Percentiles rank a stretch among this genome's conserved stretches.
Evolutionary conservation across 352 stramenopile species (phyloP).

Genomic region (Peronospora tabacina): DNA sequence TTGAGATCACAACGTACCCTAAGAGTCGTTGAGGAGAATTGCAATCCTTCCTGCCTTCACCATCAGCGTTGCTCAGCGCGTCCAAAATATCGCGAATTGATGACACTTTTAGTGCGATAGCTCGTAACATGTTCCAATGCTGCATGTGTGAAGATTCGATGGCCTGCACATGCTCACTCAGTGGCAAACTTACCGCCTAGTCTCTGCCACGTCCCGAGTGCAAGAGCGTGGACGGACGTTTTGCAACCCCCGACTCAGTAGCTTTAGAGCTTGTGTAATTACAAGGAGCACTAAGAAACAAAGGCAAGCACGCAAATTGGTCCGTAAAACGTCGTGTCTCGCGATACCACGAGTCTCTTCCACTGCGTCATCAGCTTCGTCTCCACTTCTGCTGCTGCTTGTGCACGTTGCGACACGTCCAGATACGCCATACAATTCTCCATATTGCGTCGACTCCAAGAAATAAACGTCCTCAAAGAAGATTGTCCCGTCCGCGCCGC

Average conservation of each 20-base stretch:
- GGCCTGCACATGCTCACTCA: conserved; percentile 26
- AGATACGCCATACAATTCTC: not conserved
- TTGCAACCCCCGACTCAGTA: conserved; percentile 10
- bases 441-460: conserved; percentile 35
- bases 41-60: conserved; percentile 45
- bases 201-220: conserved; percentile 33
- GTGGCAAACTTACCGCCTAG: conserved; percentile 24
- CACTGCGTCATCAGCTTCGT: conserved; percentile 20
- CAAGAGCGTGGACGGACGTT: conserved; percentile 8
- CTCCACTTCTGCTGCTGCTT: not conserved
- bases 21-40: conserved; percentile 42
- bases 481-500: not conserved
- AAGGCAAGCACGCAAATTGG: conserved; percentile 13
- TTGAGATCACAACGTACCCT: conserved; percentile 33
- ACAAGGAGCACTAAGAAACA: conserved; percentile 11
- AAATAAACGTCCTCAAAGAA: conserved; percentile 62
- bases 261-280: conserved; percentile 6
- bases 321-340: conserved; percentile 14
- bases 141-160: conserved; percentile 32
- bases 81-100: conserved; percentile 56
- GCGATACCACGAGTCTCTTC: conserved; percentile 47
- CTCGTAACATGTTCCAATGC: conserved; percentile 25
- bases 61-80: conserved; percentile 38
- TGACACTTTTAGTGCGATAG: conserved; percentile 53
- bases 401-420: conserved; percentile 1